Base-by-base conservation (phyloP, 148 eudicot genomes). In the Chenopodium berlandieri region DNA sequence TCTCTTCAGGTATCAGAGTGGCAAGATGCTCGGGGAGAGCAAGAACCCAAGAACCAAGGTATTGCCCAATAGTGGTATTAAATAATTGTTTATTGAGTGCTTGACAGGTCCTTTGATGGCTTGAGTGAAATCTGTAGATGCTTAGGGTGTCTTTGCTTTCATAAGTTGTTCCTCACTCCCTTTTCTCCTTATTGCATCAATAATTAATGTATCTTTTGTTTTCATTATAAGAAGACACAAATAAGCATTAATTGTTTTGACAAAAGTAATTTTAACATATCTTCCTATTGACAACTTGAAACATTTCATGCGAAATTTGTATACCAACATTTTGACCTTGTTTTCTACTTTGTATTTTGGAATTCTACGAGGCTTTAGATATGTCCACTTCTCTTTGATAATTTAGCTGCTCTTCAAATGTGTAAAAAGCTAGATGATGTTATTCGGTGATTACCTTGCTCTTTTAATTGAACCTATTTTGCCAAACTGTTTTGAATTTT, bases 21-120 rank as follows among this genome's bases (percentile, higher is more conserved):
- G 82, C 85, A 85, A 82, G 87, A 85, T 79, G 87, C 85, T 60
- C 79, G 82, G 85, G 37, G 80, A 56, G 84, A 78, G 60, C 81
- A 75, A 32, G 87, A 85, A 65, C 50, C 56, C 23, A 71, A 67
- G 47, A 67, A 77, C n/a, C 83, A 71, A 79, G 87, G 87, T 85
- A 79, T 60, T 67, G 8, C 34, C 3, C n/a, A 17, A 25, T 44
- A 31, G 14, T 25, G 52, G 9, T 70, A 34, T 20, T 58, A 20
- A 67, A n/a, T 54, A 72, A 30, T 14, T 58, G 27, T 44, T 72
- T 58, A 7, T 32, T 23, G 20, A 11, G 20, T 4, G 31, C 2
- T 58, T 34, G 20, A 11, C 9, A 1, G 47, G 9, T 58, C 63
- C 7, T 64, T 74, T 31, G 64, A 16, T 47, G n/a, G 32, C 52